Conservation (phyloP, 73 alveolate species). For the Paramecium primaurelia region DNA sequence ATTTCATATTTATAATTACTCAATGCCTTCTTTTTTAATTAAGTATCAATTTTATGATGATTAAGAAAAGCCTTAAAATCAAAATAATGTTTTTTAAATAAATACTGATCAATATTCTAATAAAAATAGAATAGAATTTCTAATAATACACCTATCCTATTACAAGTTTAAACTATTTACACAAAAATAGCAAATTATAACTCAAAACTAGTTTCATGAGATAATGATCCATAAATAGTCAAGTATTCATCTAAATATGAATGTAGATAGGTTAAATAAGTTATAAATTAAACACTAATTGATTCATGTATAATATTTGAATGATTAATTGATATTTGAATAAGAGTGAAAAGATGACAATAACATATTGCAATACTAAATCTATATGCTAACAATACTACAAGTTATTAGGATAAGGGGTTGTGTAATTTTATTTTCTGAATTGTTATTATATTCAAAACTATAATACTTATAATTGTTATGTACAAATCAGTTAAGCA, state of each 20-base stretch:
- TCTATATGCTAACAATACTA: background rate
- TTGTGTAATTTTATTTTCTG: background rate
- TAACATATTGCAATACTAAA: background rate
- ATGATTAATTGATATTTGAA: background rate
- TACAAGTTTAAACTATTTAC: background rate
- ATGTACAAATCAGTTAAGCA: background rate
- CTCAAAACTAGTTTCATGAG: background rate
- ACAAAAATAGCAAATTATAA: background rate
- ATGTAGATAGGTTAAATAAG: background rate
- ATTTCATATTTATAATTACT: background rate
- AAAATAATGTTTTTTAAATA: background rate
- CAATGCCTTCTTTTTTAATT: background rate
- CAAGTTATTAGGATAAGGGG: background rate
- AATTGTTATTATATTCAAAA: background rate
- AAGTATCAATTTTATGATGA: background rate
- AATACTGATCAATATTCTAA: background rate
- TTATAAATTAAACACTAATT: background rate
- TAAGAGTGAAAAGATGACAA: background rate
- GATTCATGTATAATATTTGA: background rate
- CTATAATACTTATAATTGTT: background rate
- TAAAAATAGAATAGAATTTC: background rate
- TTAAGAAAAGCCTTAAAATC: background rate
- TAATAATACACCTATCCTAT: background rate
- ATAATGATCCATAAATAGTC: background rate
- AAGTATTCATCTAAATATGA: background rate